A percentile compares a stretch with the other conserved stretches of the same genome.
phyloP scores from a whole-genome alignment of 2,329 filamentous ascomycete genomes.

The Fusarium caatingaense region DNA sequence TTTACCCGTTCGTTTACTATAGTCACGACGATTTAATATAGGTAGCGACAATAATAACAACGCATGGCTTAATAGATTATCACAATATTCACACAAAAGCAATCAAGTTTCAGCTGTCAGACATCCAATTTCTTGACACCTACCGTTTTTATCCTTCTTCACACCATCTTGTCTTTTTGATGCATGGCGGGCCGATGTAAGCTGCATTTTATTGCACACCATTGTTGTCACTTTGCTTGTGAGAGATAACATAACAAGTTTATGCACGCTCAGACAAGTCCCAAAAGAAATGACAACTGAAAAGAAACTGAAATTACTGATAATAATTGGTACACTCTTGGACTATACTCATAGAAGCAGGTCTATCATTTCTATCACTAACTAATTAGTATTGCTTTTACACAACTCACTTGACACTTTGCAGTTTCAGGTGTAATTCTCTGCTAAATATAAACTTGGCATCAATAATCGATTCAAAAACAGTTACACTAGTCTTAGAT shows the following conservation, averaged over 20 bases:
- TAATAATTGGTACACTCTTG: background rate
- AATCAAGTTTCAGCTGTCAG: constrained; percentile 17
- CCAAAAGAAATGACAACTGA: background rate
- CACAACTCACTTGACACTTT: too few species aligned
- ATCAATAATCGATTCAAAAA: background rate
- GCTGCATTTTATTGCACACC: constrained; percentile 10
- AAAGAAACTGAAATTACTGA: background rate
- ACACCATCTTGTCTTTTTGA: constrained; percentile 24
- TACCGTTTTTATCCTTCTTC: constrained; percentile 28
- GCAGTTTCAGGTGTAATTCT: too few species aligned
- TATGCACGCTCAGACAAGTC: background rate
- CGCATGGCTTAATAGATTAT: background rate
- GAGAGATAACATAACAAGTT: background rate
- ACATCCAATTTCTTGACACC: constrained; percentile 14
- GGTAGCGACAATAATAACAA: background rate
- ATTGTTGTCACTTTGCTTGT: constrained; percentile 3
- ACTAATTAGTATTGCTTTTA: background rate
- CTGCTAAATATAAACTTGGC: background rate
- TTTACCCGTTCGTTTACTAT: background rate
- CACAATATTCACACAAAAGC: background rate
- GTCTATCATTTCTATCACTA: background rate
- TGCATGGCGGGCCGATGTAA: constrained; percentile 35
- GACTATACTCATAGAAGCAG: background rate
- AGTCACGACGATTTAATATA: background rate
- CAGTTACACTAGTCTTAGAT: background rate